Percentiles rank a stretch among this genome's conserved stretches.
These are phyloP conservation scores for Colletotrichum tofieldiae DNA, from an alignment of 2,329 filamentous ascomycete species.

Conservation along the genomic window DNA sequence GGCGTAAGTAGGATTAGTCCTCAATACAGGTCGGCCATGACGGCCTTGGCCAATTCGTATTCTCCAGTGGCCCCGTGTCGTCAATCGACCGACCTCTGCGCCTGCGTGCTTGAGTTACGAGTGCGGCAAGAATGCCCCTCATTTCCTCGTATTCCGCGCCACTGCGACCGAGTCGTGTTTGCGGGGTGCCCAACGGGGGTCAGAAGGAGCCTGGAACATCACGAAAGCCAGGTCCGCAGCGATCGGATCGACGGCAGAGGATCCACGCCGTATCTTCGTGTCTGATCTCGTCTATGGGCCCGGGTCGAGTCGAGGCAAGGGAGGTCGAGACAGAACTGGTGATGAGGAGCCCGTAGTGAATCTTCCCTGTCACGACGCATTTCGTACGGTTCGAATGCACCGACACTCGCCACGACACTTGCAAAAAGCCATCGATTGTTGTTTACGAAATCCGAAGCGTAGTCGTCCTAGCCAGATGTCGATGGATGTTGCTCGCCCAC, in stretches of 20 bases:
- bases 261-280: slow-evolving; percentile 13
- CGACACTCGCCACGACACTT: neutral
- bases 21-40: slow-evolving; percentile 40
- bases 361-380: neutral
- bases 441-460: neutral
- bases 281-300: slow-evolving; percentile 4
- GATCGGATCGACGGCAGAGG: slow-evolving; percentile 17
- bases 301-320: slow-evolving; percentile 7
- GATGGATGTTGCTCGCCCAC: neutral
- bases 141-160: slow-evolving; percentile 25
- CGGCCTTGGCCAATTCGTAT: slow-evolving; percentile 20
- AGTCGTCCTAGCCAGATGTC: neutral
- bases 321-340: neutral
- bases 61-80: neutral
- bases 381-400: neutral
- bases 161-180: slow-evolving; percentile 37
- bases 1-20: slow-evolving; percentile 36
- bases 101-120: slow-evolving; percentile 8
- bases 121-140: slow-evolving; percentile 21
- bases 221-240: slow-evolving; percentile 9
- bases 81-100: neutral
- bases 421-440: neutral
- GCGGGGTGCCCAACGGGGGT: slow-evolving; percentile 32
- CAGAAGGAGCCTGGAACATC: slow-evolving; percentile 19
- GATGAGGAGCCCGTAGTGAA: neutral